Conservation (phyloP, 2,329 filamentous ascomycete species). For the Phoma sp. region DNA sequence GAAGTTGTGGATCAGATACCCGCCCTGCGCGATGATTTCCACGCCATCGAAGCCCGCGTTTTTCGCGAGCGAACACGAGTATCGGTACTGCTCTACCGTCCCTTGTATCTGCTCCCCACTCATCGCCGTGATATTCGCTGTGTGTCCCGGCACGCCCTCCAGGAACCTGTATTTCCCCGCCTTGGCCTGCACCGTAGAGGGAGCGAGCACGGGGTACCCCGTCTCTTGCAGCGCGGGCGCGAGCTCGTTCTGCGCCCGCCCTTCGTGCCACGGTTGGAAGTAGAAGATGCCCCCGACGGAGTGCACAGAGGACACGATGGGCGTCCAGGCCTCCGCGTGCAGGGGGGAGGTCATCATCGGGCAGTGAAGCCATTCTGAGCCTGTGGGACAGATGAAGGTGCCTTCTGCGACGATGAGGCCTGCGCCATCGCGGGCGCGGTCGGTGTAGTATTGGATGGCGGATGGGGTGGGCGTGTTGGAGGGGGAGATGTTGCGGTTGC, state of each 20-base stretch:
- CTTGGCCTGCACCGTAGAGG: constrained; percentile 18
- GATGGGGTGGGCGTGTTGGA: constrained; percentile 23
- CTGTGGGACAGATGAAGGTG: constrained; percentile 24
- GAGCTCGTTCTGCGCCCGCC: constrained; percentile 28
- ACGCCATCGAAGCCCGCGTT: constrained; percentile 18
- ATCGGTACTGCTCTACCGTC: constrained; percentile 7
- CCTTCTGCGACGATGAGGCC: constrained; percentile 32
- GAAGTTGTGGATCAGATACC: constrained; percentile 23
- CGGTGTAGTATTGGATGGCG: constrained; percentile 24
- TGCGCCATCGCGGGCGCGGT: constrained; percentile 24
- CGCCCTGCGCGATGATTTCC: constrained; percentile 23
- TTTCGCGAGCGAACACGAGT: constrained; percentile 7
- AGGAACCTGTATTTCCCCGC: constrained; percentile 27
- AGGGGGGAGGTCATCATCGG: constrained; percentile 25
- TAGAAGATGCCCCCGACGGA: constrained; percentile 26
- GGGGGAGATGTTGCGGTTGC: constrained; percentile 29
- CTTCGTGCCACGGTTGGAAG: constrained; percentile 34
- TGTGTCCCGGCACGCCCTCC: constrained; percentile 16
- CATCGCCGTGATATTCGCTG: constrained; percentile 8
- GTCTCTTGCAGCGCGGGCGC: constrained; percentile 26
- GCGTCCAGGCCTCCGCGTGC: constrained; percentile 27
- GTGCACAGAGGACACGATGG: constrained; percentile 29
- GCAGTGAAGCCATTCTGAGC: constrained; percentile 26
- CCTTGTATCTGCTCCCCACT: constrained; percentile 1
- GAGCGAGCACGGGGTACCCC: constrained; percentile 25